Base-by-base conservation (phyloP, 768 basidiomycete genomes). In the Imleria badia region DNA sequence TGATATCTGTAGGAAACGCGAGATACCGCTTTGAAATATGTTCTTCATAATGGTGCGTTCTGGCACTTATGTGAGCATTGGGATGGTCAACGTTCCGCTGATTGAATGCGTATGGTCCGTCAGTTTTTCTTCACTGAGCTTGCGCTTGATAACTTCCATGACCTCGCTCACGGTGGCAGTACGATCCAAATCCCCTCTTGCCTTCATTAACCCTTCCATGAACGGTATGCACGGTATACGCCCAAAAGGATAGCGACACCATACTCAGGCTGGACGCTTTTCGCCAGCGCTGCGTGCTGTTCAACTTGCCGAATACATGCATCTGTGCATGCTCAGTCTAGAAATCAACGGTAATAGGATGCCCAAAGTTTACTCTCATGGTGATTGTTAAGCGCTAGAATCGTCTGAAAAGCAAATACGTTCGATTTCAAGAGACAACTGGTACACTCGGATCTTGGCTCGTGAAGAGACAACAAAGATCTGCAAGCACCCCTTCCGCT, bases 41-140 rank as follows among this genome's bases (percentile, higher is more conserved):
- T 91, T 92, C 79, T 93, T 93, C 92, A 94, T 94, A 62, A 94
- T 86, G 3, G 91, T 94, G 2, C 89, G 86, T 67, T 91, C 88
- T 13, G 81, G 73, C 1, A 92, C 92, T 94, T 49, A 41, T 29
- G 26, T 64, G 26, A 59, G 59, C 23, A 34, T 55, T 29, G n/a
- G 22, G 45, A 23, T 5, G 11, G 9, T 3, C 17, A 10, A 31
- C 42, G 23, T n/a, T 52, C 2, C 23, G 17, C 35, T 40, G 30
- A 38, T 14, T 20, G 39, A 31, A 23, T 17, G 81, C 89, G 76
- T 70, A 92, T 91, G 91, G 74, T 93, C 91, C 41, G 79, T 78
- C 54, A 94, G 62, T 6, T 81, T 81, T 66, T 98, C 94, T 30
- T 97, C 94, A 69, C 89, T 94, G 8, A 94, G 89, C 71, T 94